Base-by-base conservation (phyloP, 768 basidiomycete genomes). In the Termitomyces sp. region DNA sequence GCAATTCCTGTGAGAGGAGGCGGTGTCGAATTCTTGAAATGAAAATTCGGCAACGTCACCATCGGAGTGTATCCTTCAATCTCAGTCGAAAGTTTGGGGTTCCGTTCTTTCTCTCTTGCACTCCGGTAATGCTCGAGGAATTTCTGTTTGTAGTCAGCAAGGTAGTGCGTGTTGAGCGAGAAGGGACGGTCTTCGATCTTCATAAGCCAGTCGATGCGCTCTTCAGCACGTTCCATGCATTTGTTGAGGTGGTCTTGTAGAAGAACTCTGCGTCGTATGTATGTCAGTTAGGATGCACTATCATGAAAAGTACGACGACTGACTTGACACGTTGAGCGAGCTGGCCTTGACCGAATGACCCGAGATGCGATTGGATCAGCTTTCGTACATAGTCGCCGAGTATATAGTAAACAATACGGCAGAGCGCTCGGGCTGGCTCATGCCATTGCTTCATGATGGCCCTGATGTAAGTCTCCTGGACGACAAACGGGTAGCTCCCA, bases 401-500 rank as follows among this genome's bases (percentile, higher is more conserved):
- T 3, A 73, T 70, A 0, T 29, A 32, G 51, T 78, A 66, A 0
- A 81, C 69, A 0, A 60, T 27, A 0, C 73, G 68, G 51, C 81
- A 83, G 7, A 89, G 73, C 0, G 50, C 25, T 16, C 73, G 61
- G 0, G 82, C 70, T 0, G 86, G 88, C 0, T 38, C 40, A 0
- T 53, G 45, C 88, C 88, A 89, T 45, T 78, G 60, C 13, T 60
- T 33, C 3, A 79, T 73, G 32, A 83, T 64, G 0, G 66, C 53
- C 2, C 61, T 50, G 49, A 90, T 85, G 56, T 79, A 85, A 0
- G 66, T 62, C 10, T 73, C 65, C 45, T 83, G 80, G 0, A 89
- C 83, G 0, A 83, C 70, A 56, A 84, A 89, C 0, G 88, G 87
- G 56, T 82, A 86, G 56, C 79, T 77, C 13, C 80, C 84, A 0